These are phyloP conservation scores for Pholiota molesta DNA, from an alignment of 768 basidiomycete species.

Conservation along the genomic window DNA sequence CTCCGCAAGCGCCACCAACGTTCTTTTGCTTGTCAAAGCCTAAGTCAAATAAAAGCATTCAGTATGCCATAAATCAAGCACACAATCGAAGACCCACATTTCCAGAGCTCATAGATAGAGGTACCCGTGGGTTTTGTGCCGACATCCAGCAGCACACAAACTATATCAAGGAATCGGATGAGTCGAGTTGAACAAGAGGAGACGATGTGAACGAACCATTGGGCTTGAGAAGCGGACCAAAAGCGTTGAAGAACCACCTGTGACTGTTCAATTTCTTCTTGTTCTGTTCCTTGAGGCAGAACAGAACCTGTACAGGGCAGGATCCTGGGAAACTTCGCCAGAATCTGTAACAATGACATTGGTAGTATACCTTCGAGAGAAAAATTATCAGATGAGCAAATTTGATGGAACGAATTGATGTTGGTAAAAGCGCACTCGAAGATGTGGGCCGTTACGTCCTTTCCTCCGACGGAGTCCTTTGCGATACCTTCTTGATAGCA, in stretches of 20 bases:
- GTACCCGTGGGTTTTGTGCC: slow-evolving; percentile 95
- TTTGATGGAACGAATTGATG: neutral
- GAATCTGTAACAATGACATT: slow-evolving; percentile 76
- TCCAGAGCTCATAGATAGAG: slow-evolving; percentile 96
- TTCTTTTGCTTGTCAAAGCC: slow-evolving; percentile 80
- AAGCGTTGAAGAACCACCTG: slow-evolving; percentile 97
- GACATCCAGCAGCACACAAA: slow-evolving; percentile 91
- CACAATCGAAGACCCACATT: slow-evolving; percentile 50
- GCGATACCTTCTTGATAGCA: slow-evolving; percentile 89
- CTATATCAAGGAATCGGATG: slow-evolving; percentile 34
- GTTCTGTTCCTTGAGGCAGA: slow-evolving; percentile 94
- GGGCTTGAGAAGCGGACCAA: slow-evolving; percentile 84
- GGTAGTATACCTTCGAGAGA: slow-evolving; percentile 65
- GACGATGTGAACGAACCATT: slow-evolving; percentile 53
- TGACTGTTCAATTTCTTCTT: slow-evolving; percentile 97
- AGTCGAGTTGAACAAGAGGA: slow-evolving; percentile 5
- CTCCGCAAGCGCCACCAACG: slow-evolving; percentile 96
- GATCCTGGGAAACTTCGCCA: slow-evolving; percentile 79
- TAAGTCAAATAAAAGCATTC: slow-evolving; percentile 22
- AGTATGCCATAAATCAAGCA: neutral
- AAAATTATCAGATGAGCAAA: neutral
- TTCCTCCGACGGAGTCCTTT: slow-evolving; percentile 86
- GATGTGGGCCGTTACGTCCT: slow-evolving; percentile 92
- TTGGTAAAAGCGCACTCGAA: slow-evolving; percentile 64
- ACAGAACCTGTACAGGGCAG: slow-evolving; percentile 85